phyloP scores from a whole-genome alignment of 1,139 yeast species.

The Geotrichum fermentans region DNA sequence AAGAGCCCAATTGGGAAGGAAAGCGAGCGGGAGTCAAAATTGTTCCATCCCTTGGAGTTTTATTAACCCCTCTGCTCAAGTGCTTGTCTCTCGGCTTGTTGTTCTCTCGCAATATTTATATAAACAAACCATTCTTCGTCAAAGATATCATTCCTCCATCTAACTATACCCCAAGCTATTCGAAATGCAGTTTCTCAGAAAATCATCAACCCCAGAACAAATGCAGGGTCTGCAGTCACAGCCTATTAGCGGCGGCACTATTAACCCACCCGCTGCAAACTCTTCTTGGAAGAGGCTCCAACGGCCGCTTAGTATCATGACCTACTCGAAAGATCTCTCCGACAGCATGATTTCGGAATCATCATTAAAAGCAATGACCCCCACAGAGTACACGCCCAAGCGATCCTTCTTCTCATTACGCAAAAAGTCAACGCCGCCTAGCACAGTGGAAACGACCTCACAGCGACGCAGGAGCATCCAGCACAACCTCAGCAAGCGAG shows the following conservation, averaged over 20 bases:
- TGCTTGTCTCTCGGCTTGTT: neutral
- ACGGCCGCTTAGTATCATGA: slow-evolving; percentile 12
- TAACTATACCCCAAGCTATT: neutral
- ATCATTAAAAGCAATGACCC: neutral
- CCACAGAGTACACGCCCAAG: neutral
- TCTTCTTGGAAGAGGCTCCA: slow-evolving; percentile 13
- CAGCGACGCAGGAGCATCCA: neutral
- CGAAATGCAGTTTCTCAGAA: neutral
- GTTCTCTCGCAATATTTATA: neutral
- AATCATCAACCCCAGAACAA: neutral
- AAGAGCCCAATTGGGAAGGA: no score
- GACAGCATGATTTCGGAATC: neutral
- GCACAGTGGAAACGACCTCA: neutral
- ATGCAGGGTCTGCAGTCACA: neutral
- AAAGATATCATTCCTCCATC: neutral
- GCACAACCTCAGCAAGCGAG: neutral
- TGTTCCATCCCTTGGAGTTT: no score
- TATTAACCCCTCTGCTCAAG: neutral
- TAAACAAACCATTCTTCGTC: neutral
- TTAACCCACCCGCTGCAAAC: slow-evolving; percentile 5
- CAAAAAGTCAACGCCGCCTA: slow-evolving; percentile 1
- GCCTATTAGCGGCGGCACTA: neutral
- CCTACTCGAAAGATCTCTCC: slow-evolving; percentile 10
- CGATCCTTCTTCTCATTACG: neutral
- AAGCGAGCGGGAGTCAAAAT: no score